Base-by-base conservation (phyloP, 2,329 filamentous ascomycete species). In the Hypomyces rosellus region DNA sequence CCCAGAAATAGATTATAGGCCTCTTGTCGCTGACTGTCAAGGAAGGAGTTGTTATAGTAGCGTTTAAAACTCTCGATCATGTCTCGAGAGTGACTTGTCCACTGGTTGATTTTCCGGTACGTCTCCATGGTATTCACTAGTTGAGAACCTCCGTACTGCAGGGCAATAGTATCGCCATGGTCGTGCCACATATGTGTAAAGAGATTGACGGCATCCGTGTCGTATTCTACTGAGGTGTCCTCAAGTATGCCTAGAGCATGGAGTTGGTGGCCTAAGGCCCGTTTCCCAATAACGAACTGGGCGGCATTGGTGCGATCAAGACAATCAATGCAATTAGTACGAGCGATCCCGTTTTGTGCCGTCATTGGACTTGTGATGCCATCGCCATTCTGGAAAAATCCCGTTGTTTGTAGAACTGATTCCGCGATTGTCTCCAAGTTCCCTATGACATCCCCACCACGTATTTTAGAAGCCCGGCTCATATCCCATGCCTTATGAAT, bases 31-130 rank as follows among this genome's bases (percentile, higher is more conserved):
- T 99, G 93, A n/a, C 87, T 91, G 66, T 99, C 93, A 8, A 99
- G 79, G 65, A 99, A 99, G 0, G 92, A 95, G 64, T 99, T 99
- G 71, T 97, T 96, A 69, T 99, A 99, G 67, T 97, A 99, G 25
- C 93, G 82, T 68, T 97, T 99, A 74, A 99, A 96, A 66, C 89
- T 96, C 70, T 99, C 93, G 18, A 99, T 91, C 92, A 99, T 97
- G 67, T 99, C 93, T 58, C 93, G 81, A 2, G 92, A 96, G 66
- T 96, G 90, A 60, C 89, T 96, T 20, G 90, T 95, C 93, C 93
- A 99, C 66, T 97, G 92, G 59, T 97, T 97, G 66, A 96, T 95
- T 70, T 97, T 97, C 51, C 93, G 87, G 67, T 99, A 99, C 4
- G 93, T 99, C 57, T 95, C 91, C 91, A 99, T 97, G 0, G 93